Evolutionary conservation across 768 basidiomycete species (phyloP), one percentile per base, ranked within the genome.

Genomic region (Solioccasus polychromus): DNA sequence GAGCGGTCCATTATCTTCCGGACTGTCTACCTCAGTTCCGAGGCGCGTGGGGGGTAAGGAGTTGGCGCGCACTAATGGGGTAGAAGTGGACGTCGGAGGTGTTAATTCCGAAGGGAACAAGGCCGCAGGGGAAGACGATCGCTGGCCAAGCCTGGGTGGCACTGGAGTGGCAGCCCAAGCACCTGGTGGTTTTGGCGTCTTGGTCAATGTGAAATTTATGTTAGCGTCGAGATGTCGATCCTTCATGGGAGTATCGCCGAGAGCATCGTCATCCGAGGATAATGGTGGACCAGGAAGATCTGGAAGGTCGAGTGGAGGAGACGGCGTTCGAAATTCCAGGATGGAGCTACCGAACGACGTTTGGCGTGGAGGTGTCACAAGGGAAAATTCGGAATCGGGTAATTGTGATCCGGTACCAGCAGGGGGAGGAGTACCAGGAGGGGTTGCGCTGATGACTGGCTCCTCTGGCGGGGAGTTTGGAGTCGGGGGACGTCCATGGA

Each of bases 261-360:
- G 40, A 43, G 61, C 72, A 34, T 80, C 76, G 26, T 77, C 78
- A 12, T 75, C 74, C 3, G 66, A 67, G 9, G 77, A 77, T n/a
- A 74, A 75, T 3, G 84, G 82, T 3, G 80, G 82, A 15, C 66
- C 81, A 11, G 85, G 85, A 38, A 88, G 77, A 7, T 83, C 83
- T 9, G 85, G 82, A 47, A 85, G 70, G 35, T 71, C 75, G 32
- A 68, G 69, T 1, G 82, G 79, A 24, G 85, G 82, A 1, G 85
- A 79, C 8, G 82, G 84, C 0, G 81, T 85, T 53, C 73, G 67
- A 53, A 80, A 81, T 42, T 79, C 76, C 12, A 71, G 49, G 47
- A 69, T 74, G 9, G 76, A 70, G 24, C 61, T 62, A 42, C 55
- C 66, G 35, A 75, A 69, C 3, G 71, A 72, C 17, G 64, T 52